Base-by-base conservation (phyloP, 805 yeast genomes). In the Metschnikowia peoriensis region DNA sequence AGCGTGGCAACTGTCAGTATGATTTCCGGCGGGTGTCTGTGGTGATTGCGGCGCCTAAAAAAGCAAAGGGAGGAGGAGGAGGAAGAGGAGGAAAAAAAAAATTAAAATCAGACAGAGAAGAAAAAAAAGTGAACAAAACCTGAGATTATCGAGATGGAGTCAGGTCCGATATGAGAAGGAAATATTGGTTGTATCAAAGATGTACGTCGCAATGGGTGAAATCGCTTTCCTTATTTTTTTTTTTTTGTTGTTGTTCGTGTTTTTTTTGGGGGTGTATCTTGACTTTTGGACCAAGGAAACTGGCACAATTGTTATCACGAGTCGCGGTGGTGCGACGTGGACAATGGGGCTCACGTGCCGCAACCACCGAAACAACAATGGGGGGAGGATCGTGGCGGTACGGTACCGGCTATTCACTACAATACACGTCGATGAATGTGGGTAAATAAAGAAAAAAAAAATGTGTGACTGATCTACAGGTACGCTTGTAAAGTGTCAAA, bases 281-380 rank as follows among this genome's bases (percentile, higher is more conserved):
- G 10, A 10, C 10, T 12, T 32, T 10, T 32, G 35, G 35, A 41
- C 29, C 29, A 28, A 29, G 16, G 15, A 38, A 22, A 38, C 49
- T 44, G 49, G 52, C 49, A 50, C 49, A 45, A 46, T 46, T 46
- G 49, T 46, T 50, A 46, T 50, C 49, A 40, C 47, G 49, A 45
- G 47, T 37, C 49, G 49, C 53, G 49, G 53, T 46, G 46, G 47
- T 42, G 50, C 48, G 52, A 39, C 40, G 49, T 46, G 50, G 50
- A 43, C 54, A 51, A 34, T 47, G 32, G 17, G 27, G 32, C 47
- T 51, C 53, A 46, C 52, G 52, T 50, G 52, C 46, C 52, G 52
- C 49, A 44, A 27, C 34, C 22, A n/a, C 32, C 41, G 29, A 28
- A 44, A 29, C 34, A 32, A 32, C 14, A 22, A 22, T 22, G 22